These are phyloP conservation scores for Neofusicoccum kwambonambiense DNA, from an alignment of 2,329 filamentous ascomycete genomes.

Conservation along the genomic window DNA sequence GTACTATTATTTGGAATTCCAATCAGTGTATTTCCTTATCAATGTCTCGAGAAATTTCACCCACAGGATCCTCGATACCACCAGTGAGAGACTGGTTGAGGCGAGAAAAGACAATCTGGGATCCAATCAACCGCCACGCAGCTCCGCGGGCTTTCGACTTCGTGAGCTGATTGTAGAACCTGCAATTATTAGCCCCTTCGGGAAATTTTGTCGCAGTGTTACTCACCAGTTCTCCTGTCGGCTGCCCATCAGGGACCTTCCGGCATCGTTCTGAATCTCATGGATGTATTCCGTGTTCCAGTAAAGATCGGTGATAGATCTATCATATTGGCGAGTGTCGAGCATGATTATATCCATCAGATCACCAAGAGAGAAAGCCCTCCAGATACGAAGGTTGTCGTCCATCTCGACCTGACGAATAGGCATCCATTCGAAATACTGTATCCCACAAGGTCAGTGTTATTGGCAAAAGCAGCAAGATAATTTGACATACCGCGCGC, in stretches of 20 bases:
- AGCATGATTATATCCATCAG: constrained; percentile 45
- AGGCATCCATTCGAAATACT: constrained; percentile 47
- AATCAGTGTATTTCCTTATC: constrained; percentile 21
- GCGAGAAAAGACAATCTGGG: constrained; percentile 66
- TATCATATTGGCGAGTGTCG: constrained; percentile 45
- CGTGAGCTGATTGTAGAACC: constrained; percentile 47
- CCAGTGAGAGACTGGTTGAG: constrained; percentile 50
- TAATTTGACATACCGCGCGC: constrained; percentile 27
- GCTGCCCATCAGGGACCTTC: constrained; percentile 68
- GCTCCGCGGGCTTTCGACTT: constrained; percentile 54
- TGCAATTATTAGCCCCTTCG: not conserved
- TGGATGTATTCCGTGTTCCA: constrained; percentile 64
- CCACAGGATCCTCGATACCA: constrained; percentile 41
- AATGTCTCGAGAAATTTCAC: not conserved
- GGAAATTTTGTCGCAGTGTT: too few relatives aligned
- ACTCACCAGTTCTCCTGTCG: constrained; percentile 67
- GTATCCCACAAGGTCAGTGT: constrained; percentile 7
- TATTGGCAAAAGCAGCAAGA: too few relatives aligned
- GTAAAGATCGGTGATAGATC: constrained; percentile 44
- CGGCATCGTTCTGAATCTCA: constrained; percentile 64
- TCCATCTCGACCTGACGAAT: constrained; percentile 38
- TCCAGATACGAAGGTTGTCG: constrained; percentile 42
- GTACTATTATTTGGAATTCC: constrained; percentile 23
- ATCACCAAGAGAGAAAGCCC: constrained; percentile 42
- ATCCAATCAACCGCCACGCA: constrained; percentile 69